Evolutionary conservation across 108 stramenopile species (phyloP), one percentile per base, ranked within the genome.

Genomic region (Schizochytrium sp.): DNA sequence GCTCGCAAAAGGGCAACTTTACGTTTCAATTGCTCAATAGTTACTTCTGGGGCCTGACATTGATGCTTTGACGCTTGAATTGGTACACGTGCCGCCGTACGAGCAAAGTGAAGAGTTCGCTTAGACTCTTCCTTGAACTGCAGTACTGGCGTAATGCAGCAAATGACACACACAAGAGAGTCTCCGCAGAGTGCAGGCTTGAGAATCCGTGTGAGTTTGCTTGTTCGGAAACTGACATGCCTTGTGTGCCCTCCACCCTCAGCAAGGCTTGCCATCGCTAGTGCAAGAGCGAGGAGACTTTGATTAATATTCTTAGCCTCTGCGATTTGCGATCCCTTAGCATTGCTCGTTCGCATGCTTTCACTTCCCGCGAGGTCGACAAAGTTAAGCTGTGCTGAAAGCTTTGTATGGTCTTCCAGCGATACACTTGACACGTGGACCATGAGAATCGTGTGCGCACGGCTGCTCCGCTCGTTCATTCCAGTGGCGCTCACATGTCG

Each of bases 391-490:
- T 83, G 76, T 10, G 76, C 76, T 19, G 47, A 83, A 5, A 49
- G 13, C 55, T 42, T 10, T n/a, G 76, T n/a, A 38, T 40, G 10
- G 50, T 49, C 53, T 7, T 46, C 15, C n/a, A 55, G 50, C 47
- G 50, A 83, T 5, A 83, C 76, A 53, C 76, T 83, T 42, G 47
- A 55, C 76, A 83, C 76, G 3, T 83, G 76, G 10, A 83, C 76
- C 50, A 55, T 83, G 53, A 83, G 76, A 10, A 83, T 83, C 28
- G 76, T 83, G 53, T 83, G 76, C 76, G 76, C 47, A n/a, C 76
- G 76, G 47, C 76, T 83, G 1, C 28, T 38, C 50, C 76, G 2
- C 3, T 83, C 76, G 53, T 83, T 83, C 76, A 83, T 83, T 50
- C 76, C 76, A 2, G 76, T 83, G 1, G 50, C n/a, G 76, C 50